A percentile compares a stretch with the other conserved stretches of the same genome.
phyloP scores from a whole-genome alignment of 495 filamentous ascomycete species.

The Xanthoparmelia taractica region DNA sequence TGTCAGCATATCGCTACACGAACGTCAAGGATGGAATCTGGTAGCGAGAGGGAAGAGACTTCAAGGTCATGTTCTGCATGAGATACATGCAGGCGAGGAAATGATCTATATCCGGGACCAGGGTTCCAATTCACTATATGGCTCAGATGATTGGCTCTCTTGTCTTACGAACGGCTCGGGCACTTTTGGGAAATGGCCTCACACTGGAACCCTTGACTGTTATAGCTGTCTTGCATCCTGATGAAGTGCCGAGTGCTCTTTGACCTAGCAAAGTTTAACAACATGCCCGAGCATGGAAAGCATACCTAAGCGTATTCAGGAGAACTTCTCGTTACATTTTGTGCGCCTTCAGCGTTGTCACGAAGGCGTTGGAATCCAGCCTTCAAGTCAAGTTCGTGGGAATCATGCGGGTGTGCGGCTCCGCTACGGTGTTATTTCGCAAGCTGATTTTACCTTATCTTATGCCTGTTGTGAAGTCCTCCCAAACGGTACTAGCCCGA shows the following conservation, averaged over 20 bases:
- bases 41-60: background rate
- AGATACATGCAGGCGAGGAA: slow-evolving; percentile 2
- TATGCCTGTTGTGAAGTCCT: background rate
- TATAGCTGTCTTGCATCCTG: no score
- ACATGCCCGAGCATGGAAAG: background rate
- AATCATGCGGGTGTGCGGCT: slow-evolving; percentile 13
- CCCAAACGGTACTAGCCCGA: background rate
- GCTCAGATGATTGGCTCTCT: background rate
- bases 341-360: background rate
- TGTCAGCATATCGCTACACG: background rate
- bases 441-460: slow-evolving; percentile 10
- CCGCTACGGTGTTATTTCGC: background rate
- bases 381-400: background rate
- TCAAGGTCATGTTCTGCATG: background rate
- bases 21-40: slow-evolving; percentile 3
- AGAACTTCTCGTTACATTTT: background rate
- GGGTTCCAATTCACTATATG: background rate
- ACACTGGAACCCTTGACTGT: background rate
- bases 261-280: background rate
- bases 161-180: background rate
- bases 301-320: background rate
- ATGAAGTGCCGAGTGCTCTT: background rate
- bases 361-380: background rate
- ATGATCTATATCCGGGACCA: background rate
- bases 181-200: background rate